Evolutionary conservation across 805 yeast genomes (phyloP).

Genomic region (Sugiyamaella valdiviana): DNA sequence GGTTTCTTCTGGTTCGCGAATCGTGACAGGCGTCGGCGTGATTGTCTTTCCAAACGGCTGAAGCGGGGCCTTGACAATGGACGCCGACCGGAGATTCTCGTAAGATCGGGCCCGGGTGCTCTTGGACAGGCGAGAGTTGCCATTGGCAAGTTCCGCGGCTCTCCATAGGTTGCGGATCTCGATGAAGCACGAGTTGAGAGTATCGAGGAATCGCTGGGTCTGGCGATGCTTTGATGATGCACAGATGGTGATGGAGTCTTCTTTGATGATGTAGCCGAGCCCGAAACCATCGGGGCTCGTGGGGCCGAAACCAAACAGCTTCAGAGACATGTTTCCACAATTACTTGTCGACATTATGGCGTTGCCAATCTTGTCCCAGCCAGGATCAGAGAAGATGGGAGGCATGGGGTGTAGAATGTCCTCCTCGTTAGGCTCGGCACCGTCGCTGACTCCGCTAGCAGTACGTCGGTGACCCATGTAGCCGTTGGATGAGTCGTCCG

Average conservation of each 20-base stretch:
- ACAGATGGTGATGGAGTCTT: conserved; percentile 70
- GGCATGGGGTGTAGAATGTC: conserved; percentile 43
- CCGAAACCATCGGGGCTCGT: conserved; percentile 88
- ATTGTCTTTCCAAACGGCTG: conserved; percentile 19
- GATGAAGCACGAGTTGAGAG: conserved; percentile 53
- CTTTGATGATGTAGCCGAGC: conserved; percentile 83
- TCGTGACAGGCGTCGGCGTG: conserved; percentile 11
- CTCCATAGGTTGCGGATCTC: conserved; percentile 48
- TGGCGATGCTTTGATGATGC: conserved; percentile 86
- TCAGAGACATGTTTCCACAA: conserved; percentile 87
- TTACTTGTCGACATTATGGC: conserved; percentile 78
- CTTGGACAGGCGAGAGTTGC: conserved; percentile 11
- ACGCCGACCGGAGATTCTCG: conserved; percentile 12
- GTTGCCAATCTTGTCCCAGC: conserved; percentile 81
- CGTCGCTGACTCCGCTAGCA: conserved; percentile 1
- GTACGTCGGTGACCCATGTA: not conserved
- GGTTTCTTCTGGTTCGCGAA: conserved; percentile 20
- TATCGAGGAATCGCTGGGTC: conserved; percentile 68
- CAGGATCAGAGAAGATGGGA: conserved; percentile 70
- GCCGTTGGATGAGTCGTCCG: conserved; percentile 28
- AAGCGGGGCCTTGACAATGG: conserved; percentile 3
- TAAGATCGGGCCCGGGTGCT: conserved; percentile 20
- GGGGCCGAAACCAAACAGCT: conserved; percentile 88
- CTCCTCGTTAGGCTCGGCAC: not conserved
- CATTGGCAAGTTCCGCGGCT: conserved; percentile 5